A percentile compares a stretch with the other conserved stretches of the same genome.
Conservation (phyloP, 169 alveolate species). For the Plasmodium coatneyi region DNA sequence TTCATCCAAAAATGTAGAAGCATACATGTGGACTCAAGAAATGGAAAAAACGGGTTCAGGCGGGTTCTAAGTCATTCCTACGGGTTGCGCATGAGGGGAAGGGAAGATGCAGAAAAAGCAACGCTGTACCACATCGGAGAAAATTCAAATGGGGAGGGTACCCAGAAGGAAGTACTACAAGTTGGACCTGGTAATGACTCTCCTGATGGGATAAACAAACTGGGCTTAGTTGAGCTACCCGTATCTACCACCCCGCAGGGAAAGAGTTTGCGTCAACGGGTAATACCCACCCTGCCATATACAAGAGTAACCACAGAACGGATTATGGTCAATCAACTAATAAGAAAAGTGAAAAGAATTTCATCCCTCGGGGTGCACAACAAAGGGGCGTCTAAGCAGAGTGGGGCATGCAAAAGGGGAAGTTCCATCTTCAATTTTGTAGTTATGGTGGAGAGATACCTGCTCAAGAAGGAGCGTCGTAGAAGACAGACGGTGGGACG, state of each 20-base stretch:
- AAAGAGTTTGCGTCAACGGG: neutral
- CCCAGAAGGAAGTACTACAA: neutral
- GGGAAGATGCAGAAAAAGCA: neutral
- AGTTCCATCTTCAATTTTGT: neutral
- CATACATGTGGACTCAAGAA: neutral
- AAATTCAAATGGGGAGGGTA: neutral
- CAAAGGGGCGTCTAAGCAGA: neutral
- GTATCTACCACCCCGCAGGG: neutral
- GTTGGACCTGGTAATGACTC: neutral
- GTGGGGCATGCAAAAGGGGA: neutral
- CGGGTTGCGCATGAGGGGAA: neutral
- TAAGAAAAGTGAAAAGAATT: neutral
- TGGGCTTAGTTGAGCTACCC: neutral
- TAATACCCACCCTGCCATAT: neutral
- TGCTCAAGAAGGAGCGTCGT: neutral
- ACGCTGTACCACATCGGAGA: neutral
- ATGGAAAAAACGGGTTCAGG: neutral
- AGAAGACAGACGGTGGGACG: neutral
- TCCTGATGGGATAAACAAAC: neutral
- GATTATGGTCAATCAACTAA: neutral
- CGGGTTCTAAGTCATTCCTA: neutral
- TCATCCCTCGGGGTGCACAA: neutral
- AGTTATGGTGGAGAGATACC: neutral
- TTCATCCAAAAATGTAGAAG: slow-evolving; percentile 11
- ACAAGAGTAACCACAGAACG: neutral